A percentile compares a stretch with the other conserved stretches of the same genome.
Evolutionary conservation across 148 eudicot species (phyloP).

Genomic region (Camellia japonica): DNA sequence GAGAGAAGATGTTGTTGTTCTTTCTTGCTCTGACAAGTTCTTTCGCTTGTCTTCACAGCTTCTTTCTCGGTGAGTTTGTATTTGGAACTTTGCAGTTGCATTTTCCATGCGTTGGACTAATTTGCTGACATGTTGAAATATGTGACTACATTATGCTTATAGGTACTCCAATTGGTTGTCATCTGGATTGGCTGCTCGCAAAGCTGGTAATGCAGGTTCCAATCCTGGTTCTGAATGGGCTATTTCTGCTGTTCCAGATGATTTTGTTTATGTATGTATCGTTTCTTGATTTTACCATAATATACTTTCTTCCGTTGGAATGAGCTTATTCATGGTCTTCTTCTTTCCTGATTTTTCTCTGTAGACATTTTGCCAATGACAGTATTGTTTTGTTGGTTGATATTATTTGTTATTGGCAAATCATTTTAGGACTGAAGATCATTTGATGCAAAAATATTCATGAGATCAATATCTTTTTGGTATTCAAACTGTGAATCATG

Average conservation of each 20-base stretch:
- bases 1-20: conserved; percentile 83
- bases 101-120: conserved; percentile 2
- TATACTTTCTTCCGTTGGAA: not conserved
- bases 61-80: conserved; percentile 62
- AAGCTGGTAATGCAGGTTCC: conserved; percentile 46
- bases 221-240: conserved; percentile 84
- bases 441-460: not conserved
- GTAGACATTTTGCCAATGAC: no score
- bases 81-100: not conserved
- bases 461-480: not conserved
- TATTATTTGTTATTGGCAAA: not conserved
- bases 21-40: conserved; percentile 87
- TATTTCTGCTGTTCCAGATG: conserved; percentile 73
- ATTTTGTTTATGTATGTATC: conserved; percentile 64
- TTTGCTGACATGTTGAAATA: conserved; percentile 2
- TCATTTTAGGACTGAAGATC: not conserved
- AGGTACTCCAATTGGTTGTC: conserved; percentile 94
- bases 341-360: not conserved
- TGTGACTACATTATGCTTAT: conserved; percentile 10
- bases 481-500: not conserved
- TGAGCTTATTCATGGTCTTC: not conserved
- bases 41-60: conserved; percentile 91
- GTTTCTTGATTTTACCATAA: not conserved
- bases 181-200: conserved; percentile 72
- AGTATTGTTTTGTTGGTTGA: not conserved